Evolutionary conservation across 2,329 filamentous ascomycete genomes (phyloP).

Genomic region (Colletotrichum spinosum): DNA sequence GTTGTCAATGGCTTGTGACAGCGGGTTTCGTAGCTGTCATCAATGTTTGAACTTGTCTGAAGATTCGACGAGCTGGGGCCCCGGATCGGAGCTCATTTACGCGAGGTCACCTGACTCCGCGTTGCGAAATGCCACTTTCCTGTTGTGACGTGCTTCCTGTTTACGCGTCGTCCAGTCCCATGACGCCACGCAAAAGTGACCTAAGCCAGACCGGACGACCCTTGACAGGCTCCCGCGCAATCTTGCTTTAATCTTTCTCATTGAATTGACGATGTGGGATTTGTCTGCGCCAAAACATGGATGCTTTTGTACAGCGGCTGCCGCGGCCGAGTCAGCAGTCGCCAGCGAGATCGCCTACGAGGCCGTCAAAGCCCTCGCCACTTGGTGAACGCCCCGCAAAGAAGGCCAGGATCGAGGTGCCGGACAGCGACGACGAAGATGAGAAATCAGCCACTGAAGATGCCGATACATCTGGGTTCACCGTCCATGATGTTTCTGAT

Average conservation of each 20-base stretch:
- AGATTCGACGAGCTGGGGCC: background rate
- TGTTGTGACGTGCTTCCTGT: conserved; percentile 24
- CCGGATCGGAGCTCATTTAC: conserved; percentile 22
- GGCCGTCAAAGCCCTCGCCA: conserved; percentile 25
- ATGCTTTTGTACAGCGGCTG: conserved; percentile 50
- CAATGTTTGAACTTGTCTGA: background rate
- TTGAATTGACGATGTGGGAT: conserved; percentile 16
- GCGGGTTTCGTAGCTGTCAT: background rate
- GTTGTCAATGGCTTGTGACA: background rate
- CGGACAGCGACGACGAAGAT: conserved; percentile 38
- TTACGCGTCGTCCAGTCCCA: background rate
- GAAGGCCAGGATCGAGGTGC: conserved; percentile 45
- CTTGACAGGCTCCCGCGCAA: background rate
- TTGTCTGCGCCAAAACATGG: conserved; percentile 45
- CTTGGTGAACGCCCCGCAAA: conserved; percentile 48
- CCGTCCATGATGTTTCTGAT: conserved; percentile 39
- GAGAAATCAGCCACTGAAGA: conserved; percentile 40
- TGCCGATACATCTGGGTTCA: conserved; percentile 46
- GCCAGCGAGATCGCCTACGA: conserved; percentile 25
- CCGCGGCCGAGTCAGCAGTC: conserved; percentile 34
- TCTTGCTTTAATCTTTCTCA: background rate
- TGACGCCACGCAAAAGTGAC: conserved; percentile 27
- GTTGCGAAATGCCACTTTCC: conserved; percentile 39
- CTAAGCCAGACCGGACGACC: background rate
- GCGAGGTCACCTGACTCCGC: conserved; percentile 54